Evolutionary conservation across 352 stramenopile species (phyloP), one percentile per base, ranked within the genome.

Genomic region (Phytophthora vignae): DNA sequence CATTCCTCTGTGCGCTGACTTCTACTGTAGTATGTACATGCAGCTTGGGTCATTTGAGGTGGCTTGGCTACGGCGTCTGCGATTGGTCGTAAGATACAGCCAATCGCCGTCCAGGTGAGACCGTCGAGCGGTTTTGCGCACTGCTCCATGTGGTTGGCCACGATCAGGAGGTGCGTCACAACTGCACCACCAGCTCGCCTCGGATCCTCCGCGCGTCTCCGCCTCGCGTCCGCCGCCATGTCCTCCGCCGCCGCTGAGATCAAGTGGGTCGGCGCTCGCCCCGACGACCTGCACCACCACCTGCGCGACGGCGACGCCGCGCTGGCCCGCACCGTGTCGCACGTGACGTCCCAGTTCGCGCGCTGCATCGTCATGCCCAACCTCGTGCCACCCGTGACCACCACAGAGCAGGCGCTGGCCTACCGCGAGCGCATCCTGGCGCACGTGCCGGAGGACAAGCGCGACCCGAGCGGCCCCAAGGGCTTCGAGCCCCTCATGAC

Each of bases 251-350:
- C 46, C 3, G 29, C 46, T 55, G 55, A 86, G 46, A 66, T 89
- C 54, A 82, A 78, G 46, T 89, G 81, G 81, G 56, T 60, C 6
- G 46, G 40, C 40, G 72, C 81, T 14, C 87, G 87, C 29, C 82
- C 97, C 4, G 97, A 99, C 78, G 98, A 99, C 81, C 98, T 99
- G 74, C 98, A 99, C 88, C 96, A 99, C 78, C 98, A 99, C 80
- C 90, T 99, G 64, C 92, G 98, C 17, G 96, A 99, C 68, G 94
- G 82, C 71, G 97, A 88, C 31, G 74, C 84, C 58, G 92, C 74
- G n/a, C 81, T 97, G 60, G 76, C 69, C 83, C 80, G 94, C 61
- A 96, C 89, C 17, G 90, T 97, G 64, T 72, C 76, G 46, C 87
- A 96, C 67, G 90, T 93, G n/a, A 74, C 88, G 55, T 78, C 75